Conservation (phyloP, 441 rosid species). For the Bruguiera hainesii region DNA sequence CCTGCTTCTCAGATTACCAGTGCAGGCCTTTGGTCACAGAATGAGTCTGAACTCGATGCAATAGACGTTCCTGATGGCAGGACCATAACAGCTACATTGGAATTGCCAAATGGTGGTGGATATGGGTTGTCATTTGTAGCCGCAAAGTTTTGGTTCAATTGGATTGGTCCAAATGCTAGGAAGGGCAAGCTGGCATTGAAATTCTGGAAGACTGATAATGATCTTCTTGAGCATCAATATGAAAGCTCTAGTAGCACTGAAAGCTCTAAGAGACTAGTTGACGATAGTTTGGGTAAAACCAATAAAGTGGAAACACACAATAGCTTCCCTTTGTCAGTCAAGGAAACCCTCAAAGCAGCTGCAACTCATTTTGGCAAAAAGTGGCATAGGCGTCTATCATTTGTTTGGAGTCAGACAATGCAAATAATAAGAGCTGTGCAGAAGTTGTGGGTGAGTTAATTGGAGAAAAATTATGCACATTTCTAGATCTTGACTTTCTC, state of each 20-base stretch:
- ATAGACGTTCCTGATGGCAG: constrained; percentile 33
- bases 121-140: constrained; percentile 42
- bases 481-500: neutral
- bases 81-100: constrained; percentile 33
- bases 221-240: constrained; percentile 40
- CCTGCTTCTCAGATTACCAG: constrained; percentile 60
- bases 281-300: constrained; percentile 37
- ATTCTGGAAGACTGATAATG: constrained; percentile 51
- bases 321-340: constrained; percentile 61
- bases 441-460: constrained; percentile 78
- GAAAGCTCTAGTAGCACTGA: constrained; percentile 46
- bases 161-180: constrained; percentile 47
- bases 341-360: constrained; percentile 77
- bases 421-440: constrained; percentile 47
- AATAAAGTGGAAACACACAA: constrained; percentile 52
- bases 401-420: constrained; percentile 50
- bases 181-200: constrained; percentile 41
- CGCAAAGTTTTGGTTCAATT: constrained; percentile 49
- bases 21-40: constrained; percentile 83
- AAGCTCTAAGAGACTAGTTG: constrained; percentile 33
- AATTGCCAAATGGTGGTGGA: constrained; percentile 44
- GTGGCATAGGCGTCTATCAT: constrained; percentile 72
- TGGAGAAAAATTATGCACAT: neutral
- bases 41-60: constrained; percentile 40
- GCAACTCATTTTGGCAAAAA: constrained; percentile 60